Evolutionary conservation across 768 basidiomycete species (phyloP), one percentile per base, ranked within the genome.

Genomic region (Aureoboletus auriporus): DNA sequence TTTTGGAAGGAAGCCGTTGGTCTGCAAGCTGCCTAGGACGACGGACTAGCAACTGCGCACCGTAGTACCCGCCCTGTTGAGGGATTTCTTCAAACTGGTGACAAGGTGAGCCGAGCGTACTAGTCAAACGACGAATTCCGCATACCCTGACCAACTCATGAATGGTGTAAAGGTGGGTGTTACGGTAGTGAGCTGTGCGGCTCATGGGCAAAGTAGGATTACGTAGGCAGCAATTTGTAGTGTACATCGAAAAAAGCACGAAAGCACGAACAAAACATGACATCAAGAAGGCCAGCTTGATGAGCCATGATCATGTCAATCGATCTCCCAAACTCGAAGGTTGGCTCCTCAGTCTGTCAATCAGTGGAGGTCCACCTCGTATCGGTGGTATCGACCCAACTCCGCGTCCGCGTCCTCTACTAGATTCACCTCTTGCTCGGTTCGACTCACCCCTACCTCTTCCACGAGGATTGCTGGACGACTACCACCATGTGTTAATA

Each of bases 41-140:
- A 41, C 36, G 27, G 11, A 34, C 38, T 57, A 49, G 54, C 47
- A 46, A 50, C 52, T 56, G 61, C 80, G 60, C 67, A 91, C 84
- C 57, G 90, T 93, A 12, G 94, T 97, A 44, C 92, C 91, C 26
- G 90, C 88, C 55, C 94, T 79, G 69, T 89, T 93, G 43, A 95
- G 77, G 5, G 89, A 84, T 74, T 96, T 96, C 76, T 95, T 95
- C 75, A 96, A 86, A 55, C 93, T 91, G 61, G 42, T 31, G 26
- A 44, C 36, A 51, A 30, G 7, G 30, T 53, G 26, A 50, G 46
- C 14, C 38, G 12, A 14, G 11, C 16, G 16, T 8, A 23, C 17
- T 29, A 12, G 41, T 23, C 3, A 5, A 26, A 38, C 31, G 31
- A 39, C 5, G 37, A 16, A 26, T 27, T 23, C 28, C 38, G 42